Conservation (phyloP, 257 asterid species). For the Petunia secreta region DNA sequence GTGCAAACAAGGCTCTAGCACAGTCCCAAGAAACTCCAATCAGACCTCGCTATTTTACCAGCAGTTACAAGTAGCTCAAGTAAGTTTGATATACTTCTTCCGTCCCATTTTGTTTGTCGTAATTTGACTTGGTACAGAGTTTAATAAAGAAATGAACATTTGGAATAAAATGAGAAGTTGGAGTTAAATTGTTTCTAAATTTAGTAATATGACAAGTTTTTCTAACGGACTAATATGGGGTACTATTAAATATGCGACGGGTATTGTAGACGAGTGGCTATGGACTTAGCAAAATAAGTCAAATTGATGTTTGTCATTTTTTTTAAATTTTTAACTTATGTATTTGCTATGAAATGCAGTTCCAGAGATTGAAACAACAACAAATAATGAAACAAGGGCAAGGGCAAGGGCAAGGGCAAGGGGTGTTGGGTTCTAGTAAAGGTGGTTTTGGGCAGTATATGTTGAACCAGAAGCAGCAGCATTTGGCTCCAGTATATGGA, state of each 20-base stretch:
- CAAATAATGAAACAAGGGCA: slow-evolving; percentile 41
- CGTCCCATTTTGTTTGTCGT: too few relatives aligned
- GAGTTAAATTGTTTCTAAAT: too few relatives aligned
- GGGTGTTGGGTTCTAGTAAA: not conserved
- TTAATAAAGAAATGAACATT: too few relatives aligned
- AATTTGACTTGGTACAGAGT: too few relatives aligned
- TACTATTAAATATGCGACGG: too few relatives aligned
- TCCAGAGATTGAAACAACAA: slow-evolving; percentile 46
- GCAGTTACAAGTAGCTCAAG: slow-evolving; percentile 56
- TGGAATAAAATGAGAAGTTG: too few relatives aligned
- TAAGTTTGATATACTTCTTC: slow-evolving; percentile 5
- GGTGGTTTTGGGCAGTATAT: slow-evolving; percentile 39
- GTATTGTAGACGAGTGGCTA: too few relatives aligned
- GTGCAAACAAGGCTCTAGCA: slow-evolving; percentile 47
- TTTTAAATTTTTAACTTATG: not conserved
- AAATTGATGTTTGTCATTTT: too few relatives aligned
- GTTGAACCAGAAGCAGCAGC: slow-evolving; percentile 32
- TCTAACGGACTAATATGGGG: too few relatives aligned
- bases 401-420: slow-evolving; percentile 23
- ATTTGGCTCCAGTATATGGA: slow-evolving; percentile 35
- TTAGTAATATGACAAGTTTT: too few relatives aligned
- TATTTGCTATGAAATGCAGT: slow-evolving; percentile 22
- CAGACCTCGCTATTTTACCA: slow-evolving; percentile 43
- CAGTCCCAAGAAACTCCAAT: slow-evolving; percentile 28
- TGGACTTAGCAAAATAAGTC: too few relatives aligned